Base-by-base conservation (phyloP, 345 rosid species). In the Populus deltoides region DNA sequence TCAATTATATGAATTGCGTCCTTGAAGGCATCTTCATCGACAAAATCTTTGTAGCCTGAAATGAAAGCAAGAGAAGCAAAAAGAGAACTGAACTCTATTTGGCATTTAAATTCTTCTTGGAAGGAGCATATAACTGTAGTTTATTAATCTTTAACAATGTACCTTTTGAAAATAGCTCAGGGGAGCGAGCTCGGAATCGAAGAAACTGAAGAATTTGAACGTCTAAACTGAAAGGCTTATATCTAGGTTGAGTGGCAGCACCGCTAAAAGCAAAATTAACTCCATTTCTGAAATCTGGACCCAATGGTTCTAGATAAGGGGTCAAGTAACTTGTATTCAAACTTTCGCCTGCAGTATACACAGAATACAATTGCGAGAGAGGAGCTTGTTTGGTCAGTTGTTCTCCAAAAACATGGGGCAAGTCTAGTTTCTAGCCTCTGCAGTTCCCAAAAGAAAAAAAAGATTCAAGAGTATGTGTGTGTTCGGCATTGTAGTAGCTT, bases 1-100 rank as follows among this genome's bases (percentile, higher is more conserved):
- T 92, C 92, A 10, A 90, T 83, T 71, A 79, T 79, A 82, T 92
- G 84, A 13, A 92, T 86, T 47, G 94, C 97, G 45, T 87, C 80
- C 77, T 49, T 53, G 73, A 86, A 92, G 68, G 82, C 87, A 39
- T 81, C 80, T 22, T 84, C 91, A 17, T 75, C 70, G 0, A 87
- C 68, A 80, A 87, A 86, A 70, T 86, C 74, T 69, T 63, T 68
- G 76, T 75, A 76, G 9, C 90, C 90, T 88, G 10, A 75, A 45
- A 29, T 27, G 27, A 63, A 15, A 29, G 63, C 49, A 62, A 16
- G 47, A 43, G 47, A 43, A 15, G 5, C 4, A 13, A 0, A 45
- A 1, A 3, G 18, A 3, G 5, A 11, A 69, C 3, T 38, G 25
- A 24, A 10, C 6, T 3, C 15, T 63, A 63, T 63, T 24, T 27